Evolutionary conservation across 371 early-diverging fungal species (phyloP).

Genomic region (Mucor circinelloides): DNA sequence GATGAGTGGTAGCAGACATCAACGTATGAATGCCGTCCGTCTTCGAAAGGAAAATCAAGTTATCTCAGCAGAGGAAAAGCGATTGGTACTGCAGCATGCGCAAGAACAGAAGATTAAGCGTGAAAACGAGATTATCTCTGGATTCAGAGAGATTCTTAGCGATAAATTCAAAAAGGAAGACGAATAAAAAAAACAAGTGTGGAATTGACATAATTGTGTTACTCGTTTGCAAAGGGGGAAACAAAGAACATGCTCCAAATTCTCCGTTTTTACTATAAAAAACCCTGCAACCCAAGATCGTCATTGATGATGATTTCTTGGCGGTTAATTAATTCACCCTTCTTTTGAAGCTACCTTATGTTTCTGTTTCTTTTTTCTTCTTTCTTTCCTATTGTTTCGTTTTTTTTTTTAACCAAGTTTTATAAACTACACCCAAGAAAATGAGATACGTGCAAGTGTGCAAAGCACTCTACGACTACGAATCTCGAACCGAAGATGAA

Average conservation of each 20-base stretch:
- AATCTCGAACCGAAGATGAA: conserved; percentile 86
- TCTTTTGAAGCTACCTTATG: not conserved
- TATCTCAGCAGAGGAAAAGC: conserved; percentile 85
- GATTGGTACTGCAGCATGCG: conserved; percentile 73
- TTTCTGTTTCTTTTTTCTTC: not conserved
- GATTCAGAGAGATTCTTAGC: conserved; percentile 71
- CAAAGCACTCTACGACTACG: conserved; percentile 69
- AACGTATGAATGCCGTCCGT: conserved; percentile 95
- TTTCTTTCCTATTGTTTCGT: not conserved
- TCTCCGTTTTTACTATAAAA: not conserved
- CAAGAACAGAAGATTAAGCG: conserved; percentile 87
- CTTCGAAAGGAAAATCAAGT: conserved; percentile 95
- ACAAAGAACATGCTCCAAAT: conserved; percentile 7
- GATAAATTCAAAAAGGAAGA: conserved; percentile 44
- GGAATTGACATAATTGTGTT: conserved; percentile 5
- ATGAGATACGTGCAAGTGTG: conserved; percentile 54
- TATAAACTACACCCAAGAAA: not conserved
- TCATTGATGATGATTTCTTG: conserved; percentile 1
- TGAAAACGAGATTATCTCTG: conserved; percentile 89
- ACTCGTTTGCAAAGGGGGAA: not conserved
- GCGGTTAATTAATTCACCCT: conserved; percentile 10
- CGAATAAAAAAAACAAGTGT: not conserved
- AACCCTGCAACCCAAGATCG: not conserved
- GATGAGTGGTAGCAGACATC: conserved; percentile 93
- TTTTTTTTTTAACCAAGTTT: not conserved